phyloP scores from a whole-genome alignment of 805 yeast genomes.

The Candida fluviatilis region DNA sequence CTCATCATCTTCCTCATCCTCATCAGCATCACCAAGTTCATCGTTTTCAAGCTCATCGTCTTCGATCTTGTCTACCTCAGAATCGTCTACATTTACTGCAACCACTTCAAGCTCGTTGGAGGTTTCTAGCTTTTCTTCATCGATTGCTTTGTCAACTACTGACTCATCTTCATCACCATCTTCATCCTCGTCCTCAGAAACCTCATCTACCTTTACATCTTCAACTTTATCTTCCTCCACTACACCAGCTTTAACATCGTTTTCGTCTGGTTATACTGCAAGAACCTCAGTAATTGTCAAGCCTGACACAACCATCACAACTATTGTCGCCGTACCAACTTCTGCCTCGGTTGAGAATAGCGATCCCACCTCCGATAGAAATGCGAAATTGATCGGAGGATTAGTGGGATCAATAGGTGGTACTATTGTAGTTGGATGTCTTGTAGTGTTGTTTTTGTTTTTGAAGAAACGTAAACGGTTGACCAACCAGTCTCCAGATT shows the following conservation, averaged over 20 bases:
- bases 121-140: slow-evolving; percentile 5
- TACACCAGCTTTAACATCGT: slow-evolving; percentile 6
- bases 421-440: slow-evolving; percentile 33
- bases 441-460: slow-evolving; percentile 33
- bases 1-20: slow-evolving; percentile 4
- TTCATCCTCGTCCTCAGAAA: neutral
- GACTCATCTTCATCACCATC: neutral
- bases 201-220: neutral
- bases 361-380: slow-evolving; percentile 15
- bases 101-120: slow-evolving; percentile 6
- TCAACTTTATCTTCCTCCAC: slow-evolving; percentile 6
- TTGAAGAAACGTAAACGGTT: slow-evolving; percentile 28
- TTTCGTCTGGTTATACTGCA: slow-evolving; percentile 11
- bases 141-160: neutral
- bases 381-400: slow-evolving; percentile 40
- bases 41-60: slow-evolving; percentile 4
- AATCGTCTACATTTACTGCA: slow-evolving; percentile 5
- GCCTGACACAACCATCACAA: slow-evolving; percentile 36
- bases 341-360: slow-evolving; percentile 15
- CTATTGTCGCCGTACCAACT: slow-evolving; percentile 36
- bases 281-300: slow-evolving; percentile 10
- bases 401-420: slow-evolving; percentile 47
- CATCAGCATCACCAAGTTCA: slow-evolving; percentile 7
- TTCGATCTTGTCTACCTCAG: slow-evolving; percentile 4
- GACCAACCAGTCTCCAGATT: slow-evolving; percentile 42